A percentile compares a stretch with the other conserved stretches of the same genome.
Evolutionary conservation across 176 grass and related monocot genomes (phyloP).

Genomic region (Bothriochloa decipiens): DNA sequence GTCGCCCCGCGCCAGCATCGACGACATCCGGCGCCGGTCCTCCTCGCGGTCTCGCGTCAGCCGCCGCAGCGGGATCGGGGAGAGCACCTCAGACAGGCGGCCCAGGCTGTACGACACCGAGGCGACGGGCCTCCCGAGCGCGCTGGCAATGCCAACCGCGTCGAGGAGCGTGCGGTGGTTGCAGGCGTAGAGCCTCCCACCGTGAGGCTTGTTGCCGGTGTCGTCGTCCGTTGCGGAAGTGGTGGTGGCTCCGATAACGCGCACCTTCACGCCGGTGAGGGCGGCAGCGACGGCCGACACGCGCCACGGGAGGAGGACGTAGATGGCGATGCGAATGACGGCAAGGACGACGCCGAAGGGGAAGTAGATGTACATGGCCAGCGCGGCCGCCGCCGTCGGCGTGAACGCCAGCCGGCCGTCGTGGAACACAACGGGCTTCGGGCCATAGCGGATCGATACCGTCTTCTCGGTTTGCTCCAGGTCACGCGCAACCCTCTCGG

Average conservation of each 20-base stretch:
- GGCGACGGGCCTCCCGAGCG: conserved; percentile 37
- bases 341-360: conserved; percentile 51
- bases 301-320: conserved; percentile 57
- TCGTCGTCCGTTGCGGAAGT: not conserved
- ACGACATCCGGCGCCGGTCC: conserved; percentile 54
- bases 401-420: conserved; percentile 68
- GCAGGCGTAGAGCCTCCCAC: conserved; percentile 56
- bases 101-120: conserved; percentile 62
- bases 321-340: conserved; percentile 45
- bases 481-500: not conserved
- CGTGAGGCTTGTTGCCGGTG: not conserved
- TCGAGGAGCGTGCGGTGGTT: conserved; percentile 86
- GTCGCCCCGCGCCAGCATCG: conserved; percentile 43
- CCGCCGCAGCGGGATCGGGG: conserved; percentile 58
- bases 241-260: conserved; percentile 17
- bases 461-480: not conserved
- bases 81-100: conserved; percentile 57
- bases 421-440: conserved; percentile 65
- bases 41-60: conserved; percentile 55
- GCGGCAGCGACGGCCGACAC: conserved; percentile 25
- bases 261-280: conserved; percentile 48
- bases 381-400: conserved; percentile 51
- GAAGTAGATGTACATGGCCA: conserved; percentile 72
- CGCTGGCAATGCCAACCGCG: conserved; percentile 59
- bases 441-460: not conserved